These are phyloP conservation scores for Filobasidium wieringae DNA, from an alignment of 768 basidiomycete genomes.

Conservation along the genomic window DNA sequence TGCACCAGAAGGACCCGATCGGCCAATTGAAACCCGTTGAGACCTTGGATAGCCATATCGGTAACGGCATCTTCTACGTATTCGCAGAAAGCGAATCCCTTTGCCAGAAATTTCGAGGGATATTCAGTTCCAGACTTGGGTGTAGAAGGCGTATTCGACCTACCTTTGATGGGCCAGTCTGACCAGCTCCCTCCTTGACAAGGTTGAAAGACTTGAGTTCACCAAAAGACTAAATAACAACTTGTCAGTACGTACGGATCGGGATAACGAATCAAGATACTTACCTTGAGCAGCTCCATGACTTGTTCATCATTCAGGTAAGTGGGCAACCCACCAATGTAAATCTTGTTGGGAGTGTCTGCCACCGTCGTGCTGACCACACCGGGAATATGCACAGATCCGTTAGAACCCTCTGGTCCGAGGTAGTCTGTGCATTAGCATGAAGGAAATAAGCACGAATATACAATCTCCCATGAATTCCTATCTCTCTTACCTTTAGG, in stretches of 20 bases:
- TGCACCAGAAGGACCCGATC: slow-evolving; percentile 93
- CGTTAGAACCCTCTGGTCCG: slow-evolving; percentile 53
- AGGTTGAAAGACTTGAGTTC: slow-evolving; percentile 96
- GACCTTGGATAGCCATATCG: slow-evolving; percentile 86
- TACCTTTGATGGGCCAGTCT: slow-evolving; percentile 74
- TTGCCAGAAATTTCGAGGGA: too few species aligned
- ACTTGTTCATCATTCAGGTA: slow-evolving; percentile 98
- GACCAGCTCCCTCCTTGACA: slow-evolving; percentile 71
- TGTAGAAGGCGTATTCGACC: slow-evolving; percentile 9
- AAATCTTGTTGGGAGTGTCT: slow-evolving; percentile 95
- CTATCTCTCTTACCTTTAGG: slow-evolving; percentile 52
- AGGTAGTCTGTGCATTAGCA: slow-evolving; percentile 54
- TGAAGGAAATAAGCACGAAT: neutral
- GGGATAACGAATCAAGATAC: neutral
- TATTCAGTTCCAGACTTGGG: neutral
- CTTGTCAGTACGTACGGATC: neutral
- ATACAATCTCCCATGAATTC: neutral
- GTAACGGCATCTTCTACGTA: slow-evolving; percentile 81
- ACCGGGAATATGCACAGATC: slow-evolving; percentile 70
- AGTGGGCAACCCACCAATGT: slow-evolving; percentile 86
- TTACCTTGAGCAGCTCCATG: slow-evolving; percentile 75
- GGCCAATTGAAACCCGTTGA: slow-evolving; percentile 96
- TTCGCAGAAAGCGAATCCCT: slow-evolving; percentile 99
- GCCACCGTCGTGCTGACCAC: slow-evolving; percentile 94
- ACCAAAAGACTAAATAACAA: slow-evolving; percentile 58